Conservation (phyloP, 202 grass and related monocot genomes). For the Musa balbisiana region DNA sequence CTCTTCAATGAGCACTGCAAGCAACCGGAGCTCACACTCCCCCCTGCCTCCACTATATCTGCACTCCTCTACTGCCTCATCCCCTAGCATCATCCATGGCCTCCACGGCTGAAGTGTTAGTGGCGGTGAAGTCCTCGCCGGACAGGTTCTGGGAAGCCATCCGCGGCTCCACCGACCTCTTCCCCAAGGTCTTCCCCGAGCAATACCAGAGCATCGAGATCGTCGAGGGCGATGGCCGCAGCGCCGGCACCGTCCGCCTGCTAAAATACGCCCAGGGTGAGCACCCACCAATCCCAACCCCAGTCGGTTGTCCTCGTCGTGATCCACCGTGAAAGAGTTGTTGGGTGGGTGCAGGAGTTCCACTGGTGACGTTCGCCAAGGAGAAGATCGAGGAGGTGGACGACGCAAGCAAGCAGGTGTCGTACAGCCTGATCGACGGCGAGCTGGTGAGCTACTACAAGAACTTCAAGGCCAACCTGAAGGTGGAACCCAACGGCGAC, state of each 20-base stretch:
- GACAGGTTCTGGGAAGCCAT: slow-evolving; percentile 75
- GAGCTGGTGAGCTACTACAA: slow-evolving; percentile 64
- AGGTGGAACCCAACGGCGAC: slow-evolving; percentile 33
- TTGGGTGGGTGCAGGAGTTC: slow-evolving; percentile 32
- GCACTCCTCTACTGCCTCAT: too few species aligned
- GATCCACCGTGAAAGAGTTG: too few species aligned
- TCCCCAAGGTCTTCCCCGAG: slow-evolving; percentile 89
- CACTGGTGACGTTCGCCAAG: slow-evolving; percentile 68
- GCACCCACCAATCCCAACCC: background rate
- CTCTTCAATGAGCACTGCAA: too few species aligned
- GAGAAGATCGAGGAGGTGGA: slow-evolving; percentile 71
- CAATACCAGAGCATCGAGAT: slow-evolving; percentile 85
- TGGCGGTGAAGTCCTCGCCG: slow-evolving; percentile 58
- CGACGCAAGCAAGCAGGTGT: slow-evolving; percentile 54
- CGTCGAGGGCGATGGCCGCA: slow-evolving; percentile 80
- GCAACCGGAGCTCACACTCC: too few species aligned
- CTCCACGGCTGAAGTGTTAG: background rate
- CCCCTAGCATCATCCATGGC: too few species aligned
- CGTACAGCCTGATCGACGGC: slow-evolving; percentile 80
- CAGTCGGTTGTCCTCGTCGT: background rate
- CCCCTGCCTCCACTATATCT: too few species aligned
- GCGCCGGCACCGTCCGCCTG: slow-evolving; percentile 61
- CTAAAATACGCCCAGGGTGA: slow-evolving; percentile 61
- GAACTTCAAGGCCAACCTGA: slow-evolving; percentile 59
- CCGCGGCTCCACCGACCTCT: slow-evolving; percentile 49